Base-by-base conservation (phyloP, 2,329 filamentous ascomycete genomes). In the Penicillium sp. region DNA sequence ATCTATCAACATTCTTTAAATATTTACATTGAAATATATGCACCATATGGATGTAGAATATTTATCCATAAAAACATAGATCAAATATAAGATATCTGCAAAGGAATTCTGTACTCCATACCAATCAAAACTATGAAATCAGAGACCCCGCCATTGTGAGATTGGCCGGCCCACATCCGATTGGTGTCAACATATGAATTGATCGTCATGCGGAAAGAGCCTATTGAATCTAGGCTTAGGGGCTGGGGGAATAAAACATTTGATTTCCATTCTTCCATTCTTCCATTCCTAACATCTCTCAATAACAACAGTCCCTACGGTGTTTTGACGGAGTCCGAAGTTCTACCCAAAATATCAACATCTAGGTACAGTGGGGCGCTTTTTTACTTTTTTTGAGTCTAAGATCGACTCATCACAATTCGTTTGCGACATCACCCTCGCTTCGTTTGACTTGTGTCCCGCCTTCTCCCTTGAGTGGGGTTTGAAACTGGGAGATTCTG, bases 361-460 rank as follows among this genome's bases (percentile, higher is more conserved):
- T 31, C 11, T 26, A n/a, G n/a, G n/a, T n/a, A 37, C 25, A 45
- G 55, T 49, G 50, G 38, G 44, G 41, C 43, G 35, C 33, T 22
- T 56, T 43, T 43, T 17, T 35, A 22, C 5, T 3, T 7, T 5
- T 31, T 26, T 26, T 30, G 22, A 22, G 17, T 31, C 30, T 31
- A 31, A 30, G 28, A 40, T 36, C 36, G 56, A 60, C 56, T 46
- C 31, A 48, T 60, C 58, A 60, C 31, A 60, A 60, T 53, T 35
- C 14, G 35, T 55, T 52, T 49, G 44, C 49, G 50, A 57, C 55
- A 36, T 56, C 49, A 33, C 43, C 55, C 55, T 60, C 51, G 48
- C 55, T 55, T 53, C 49, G 19, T 45, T 47, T 31, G 36, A 44
- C 42, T 55, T 47, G 26, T 44, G 16, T 37, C 16, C 35, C 26